A percentile compares a stretch with the other conserved stretches of the same genome.
These are phyloP conservation scores for Triticum timopheevii DNA, from an alignment of 176 grass and related monocot species.

Conservation along the genomic window DNA sequence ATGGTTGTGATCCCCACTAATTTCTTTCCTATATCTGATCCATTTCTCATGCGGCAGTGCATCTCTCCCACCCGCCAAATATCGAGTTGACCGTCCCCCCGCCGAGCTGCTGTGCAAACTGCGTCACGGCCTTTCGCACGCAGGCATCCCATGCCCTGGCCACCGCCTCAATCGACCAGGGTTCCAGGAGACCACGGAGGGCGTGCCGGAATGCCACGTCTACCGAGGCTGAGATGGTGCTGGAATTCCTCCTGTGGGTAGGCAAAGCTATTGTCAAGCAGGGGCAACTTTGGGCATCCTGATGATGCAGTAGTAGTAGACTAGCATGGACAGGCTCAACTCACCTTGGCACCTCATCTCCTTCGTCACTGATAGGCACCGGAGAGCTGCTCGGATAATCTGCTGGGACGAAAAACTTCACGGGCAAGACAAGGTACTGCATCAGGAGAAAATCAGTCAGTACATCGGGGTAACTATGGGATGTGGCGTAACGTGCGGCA, in stretches of 20 bases:
- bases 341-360: constrained; percentile 3
- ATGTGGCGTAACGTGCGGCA: neutral
- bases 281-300: neutral
- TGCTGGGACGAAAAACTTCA: constrained; percentile 2
- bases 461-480: neutral
- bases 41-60: neutral
- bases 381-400: constrained; percentile 42
- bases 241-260: constrained; percentile 15
- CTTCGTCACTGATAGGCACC: neutral
- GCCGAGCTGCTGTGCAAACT: neutral
- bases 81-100: constrained; percentile 36
- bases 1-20: neutral
- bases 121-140: neutral
- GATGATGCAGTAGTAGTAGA: neutral
- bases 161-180: constrained; percentile 1
- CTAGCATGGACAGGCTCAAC: neutral
- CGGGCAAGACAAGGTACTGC: constrained; percentile 1
- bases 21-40: neutral
- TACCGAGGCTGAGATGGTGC: neutral
- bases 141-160: constrained; percentile 24
- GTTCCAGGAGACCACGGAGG: neutral
- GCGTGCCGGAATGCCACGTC: neutral
- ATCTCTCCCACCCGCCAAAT: constrained; percentile 16
- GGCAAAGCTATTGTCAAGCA: neutral
- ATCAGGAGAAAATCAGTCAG: neutral